Conservation (phyloP, 371 early-diverging fungal species). For the Cokeromyces recurvatus region DNA sequence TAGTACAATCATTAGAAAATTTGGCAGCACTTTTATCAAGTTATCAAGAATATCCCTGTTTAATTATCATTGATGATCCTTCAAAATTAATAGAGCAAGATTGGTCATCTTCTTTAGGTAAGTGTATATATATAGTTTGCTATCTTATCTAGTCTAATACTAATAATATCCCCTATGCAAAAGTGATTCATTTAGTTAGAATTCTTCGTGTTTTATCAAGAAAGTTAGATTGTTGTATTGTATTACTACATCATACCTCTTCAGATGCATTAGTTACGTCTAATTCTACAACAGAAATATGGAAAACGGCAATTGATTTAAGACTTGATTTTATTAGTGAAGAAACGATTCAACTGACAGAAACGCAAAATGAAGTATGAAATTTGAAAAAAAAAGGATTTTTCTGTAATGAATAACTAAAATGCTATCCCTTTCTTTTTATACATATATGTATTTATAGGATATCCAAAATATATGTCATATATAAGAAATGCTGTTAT, state of each 20-base stretch:
- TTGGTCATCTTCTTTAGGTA: neutral
- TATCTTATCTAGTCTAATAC: neutral
- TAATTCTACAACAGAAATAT: too few species aligned
- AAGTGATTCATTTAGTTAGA: neutral
- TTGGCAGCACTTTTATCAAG: constrained; percentile 2
- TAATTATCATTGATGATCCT: constrained; percentile 1
- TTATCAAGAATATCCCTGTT: neutral
- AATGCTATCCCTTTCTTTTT: too few species aligned
- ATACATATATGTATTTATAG: too few species aligned
- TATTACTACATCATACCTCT: neutral
- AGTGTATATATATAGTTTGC: neutral
- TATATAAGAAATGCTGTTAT: too few species aligned
- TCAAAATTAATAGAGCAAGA: neutral
- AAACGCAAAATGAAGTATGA: too few species aligned
- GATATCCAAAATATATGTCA: too few species aligned
- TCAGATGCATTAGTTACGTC: neutral
- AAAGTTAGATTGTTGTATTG: neutral
- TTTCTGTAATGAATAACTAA: too few species aligned
- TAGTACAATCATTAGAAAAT: constrained; percentile 3
- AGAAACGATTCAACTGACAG: too few species aligned
- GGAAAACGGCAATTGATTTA: neutral
- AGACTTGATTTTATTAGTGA: neutral
- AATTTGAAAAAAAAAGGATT: too few species aligned
- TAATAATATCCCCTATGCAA: neutral
- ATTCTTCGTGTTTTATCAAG: neutral